These are phyloP conservation scores for Lophiotrema nucula DNA, from an alignment of 495 filamentous ascomycete species.

Conservation along the genomic window DNA sequence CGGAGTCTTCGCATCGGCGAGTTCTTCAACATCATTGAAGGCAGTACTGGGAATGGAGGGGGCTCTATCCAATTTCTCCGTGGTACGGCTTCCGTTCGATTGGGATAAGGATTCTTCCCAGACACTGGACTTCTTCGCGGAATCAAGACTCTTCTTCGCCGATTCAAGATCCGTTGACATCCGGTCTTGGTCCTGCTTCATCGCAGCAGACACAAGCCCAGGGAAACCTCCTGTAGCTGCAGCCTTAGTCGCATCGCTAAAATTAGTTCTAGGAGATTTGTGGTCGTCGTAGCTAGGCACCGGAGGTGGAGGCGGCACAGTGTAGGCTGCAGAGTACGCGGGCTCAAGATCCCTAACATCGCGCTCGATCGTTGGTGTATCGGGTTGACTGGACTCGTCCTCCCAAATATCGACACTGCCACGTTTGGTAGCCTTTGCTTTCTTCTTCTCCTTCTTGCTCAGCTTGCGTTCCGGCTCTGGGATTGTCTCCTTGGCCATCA, in stretches of 20 bases:
- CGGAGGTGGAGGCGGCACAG: background rate
- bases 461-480: constrained; percentile 12
- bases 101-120: background rate
- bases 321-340: background rate
- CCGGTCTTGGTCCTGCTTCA: constrained; percentile 24
- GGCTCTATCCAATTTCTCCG: background rate
- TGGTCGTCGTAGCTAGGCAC: background rate
- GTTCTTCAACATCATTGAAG: constrained; percentile 31
- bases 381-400: constrained; percentile 16
- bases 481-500: constrained; percentile 1
- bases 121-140: background rate
- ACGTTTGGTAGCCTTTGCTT: constrained; percentile 22
- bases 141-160: constrained; percentile 12
- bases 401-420: constrained; percentile 15
- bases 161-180: constrained; percentile 6
- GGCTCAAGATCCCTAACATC: constrained; percentile 27
- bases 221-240: constrained; percentile 15
- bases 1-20: constrained; percentile 33
- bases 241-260: background rate
- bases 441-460: constrained; percentile 35
- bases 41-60: constrained; percentile 29
- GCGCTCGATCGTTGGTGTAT: constrained; percentile 2
- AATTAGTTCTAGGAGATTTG: background rate
- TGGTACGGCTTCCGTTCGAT: constrained; percentile 12
- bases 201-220: constrained; percentile 12